These are phyloP conservation scores for Fusarium gaditjirri DNA, from an alignment of 2,329 filamentous ascomycete genomes.

Conservation along the genomic window DNA sequence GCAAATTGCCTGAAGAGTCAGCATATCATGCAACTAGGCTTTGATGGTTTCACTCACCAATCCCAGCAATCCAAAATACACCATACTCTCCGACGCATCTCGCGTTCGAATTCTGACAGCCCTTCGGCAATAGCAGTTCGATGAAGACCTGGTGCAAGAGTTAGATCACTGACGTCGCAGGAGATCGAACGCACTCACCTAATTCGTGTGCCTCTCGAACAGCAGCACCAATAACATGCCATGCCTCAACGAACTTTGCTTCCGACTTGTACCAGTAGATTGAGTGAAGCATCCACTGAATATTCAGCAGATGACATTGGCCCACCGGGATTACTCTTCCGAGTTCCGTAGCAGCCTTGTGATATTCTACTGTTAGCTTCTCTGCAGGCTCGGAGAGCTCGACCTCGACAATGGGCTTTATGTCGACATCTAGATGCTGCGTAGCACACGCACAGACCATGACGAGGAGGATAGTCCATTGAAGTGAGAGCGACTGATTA, in stretches of 20 bases:
- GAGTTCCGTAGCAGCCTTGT: slow-evolving; percentile 47
- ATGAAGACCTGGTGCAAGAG: slow-evolving; percentile 40
- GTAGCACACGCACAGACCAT: slow-evolving; percentile 51
- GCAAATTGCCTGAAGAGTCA: slow-evolving; percentile 49
- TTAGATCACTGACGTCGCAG: background rate
- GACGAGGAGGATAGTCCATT: slow-evolving; percentile 52
- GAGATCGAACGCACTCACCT: slow-evolving; percentile 24
- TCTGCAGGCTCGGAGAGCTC: slow-evolving; percentile 44
- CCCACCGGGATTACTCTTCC: slow-evolving; percentile 48
- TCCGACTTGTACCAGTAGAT: slow-evolving; percentile 52
- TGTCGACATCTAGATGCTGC: slow-evolving; percentile 46
- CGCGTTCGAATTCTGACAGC: slow-evolving; percentile 48
- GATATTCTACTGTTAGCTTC: slow-evolving; percentile 46
- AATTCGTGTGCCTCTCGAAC: slow-evolving; percentile 50
- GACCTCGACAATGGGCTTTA: slow-evolving; percentile 44
- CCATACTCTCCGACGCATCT: slow-evolving; percentile 51
- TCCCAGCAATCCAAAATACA: slow-evolving; percentile 52
- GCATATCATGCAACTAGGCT: background rate
- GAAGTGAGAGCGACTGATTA: slow-evolving; percentile 45
- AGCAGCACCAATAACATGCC: slow-evolving; percentile 49
- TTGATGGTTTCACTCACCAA: slow-evolving; percentile 41
- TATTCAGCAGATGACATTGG: slow-evolving; percentile 47
- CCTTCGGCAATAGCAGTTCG: slow-evolving; percentile 41
- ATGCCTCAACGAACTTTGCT: slow-evolving; percentile 48
- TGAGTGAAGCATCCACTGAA: slow-evolving; percentile 50